Conservation (phyloP, 257 asterid genomes). For the Solanum bukasovii region DNA sequence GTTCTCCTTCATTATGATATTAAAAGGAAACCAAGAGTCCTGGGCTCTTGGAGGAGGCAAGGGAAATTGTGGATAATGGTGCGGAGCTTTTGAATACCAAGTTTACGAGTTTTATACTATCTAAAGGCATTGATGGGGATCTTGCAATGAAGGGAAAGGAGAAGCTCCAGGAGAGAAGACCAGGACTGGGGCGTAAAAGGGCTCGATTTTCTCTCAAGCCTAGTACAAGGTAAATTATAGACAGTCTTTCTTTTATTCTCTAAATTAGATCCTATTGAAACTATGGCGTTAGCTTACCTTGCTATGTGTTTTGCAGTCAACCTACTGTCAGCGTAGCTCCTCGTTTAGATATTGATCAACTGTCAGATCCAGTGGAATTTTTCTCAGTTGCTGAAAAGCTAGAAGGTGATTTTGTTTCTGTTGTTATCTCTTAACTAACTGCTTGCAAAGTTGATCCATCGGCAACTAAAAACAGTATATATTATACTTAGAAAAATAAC, state of each 20-base stretch:
- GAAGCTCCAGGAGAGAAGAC: slow-evolving; percentile 59
- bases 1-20: not conserved
- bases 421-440: not conserved
- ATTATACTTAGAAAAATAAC: not conserved
- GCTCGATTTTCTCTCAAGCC: slow-evolving; percentile 53
- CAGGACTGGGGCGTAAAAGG: slow-evolving; percentile 57
- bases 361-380: slow-evolving; percentile 62
- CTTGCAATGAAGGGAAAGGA: slow-evolving; percentile 35
- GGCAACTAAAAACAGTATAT: not conserved
- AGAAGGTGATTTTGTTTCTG: slow-evolving; percentile 41
- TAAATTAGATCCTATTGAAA: not conserved
- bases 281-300: not conserved
- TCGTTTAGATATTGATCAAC: slow-evolving; percentile 27
- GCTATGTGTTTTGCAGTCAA: slow-evolving; percentile 39
- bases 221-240: slow-evolving; percentile 30
- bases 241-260: not conserved
- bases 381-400: slow-evolving; percentile 51
- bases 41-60: slow-evolving; percentile 59
- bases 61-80: slow-evolving; percentile 53
- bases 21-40: slow-evolving; percentile 36
- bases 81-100: slow-evolving; percentile 37
- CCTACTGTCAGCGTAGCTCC: slow-evolving; percentile 38
- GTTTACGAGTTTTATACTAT: slow-evolving; percentile 20
- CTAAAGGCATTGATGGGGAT: slow-evolving; percentile 17
- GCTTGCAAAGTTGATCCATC: not conserved